These are phyloP conservation scores for Secale cereale DNA, from an alignment of 176 grass and related monocot genomes.

Conservation along the genomic window DNA sequence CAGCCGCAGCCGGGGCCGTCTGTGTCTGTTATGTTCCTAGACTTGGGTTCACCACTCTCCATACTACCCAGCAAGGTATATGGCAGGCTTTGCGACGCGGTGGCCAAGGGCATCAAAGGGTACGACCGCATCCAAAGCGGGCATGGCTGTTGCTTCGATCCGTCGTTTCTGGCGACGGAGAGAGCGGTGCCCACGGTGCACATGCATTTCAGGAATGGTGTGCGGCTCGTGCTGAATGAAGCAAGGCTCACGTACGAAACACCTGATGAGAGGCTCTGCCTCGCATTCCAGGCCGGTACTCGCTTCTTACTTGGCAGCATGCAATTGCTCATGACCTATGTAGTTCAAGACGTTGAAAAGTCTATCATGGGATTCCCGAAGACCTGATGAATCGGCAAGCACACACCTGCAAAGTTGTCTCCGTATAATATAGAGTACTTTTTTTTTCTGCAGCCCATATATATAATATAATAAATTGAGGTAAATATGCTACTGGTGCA, in stretches of 20 bases:
- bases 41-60: not conserved
- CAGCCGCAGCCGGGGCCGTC: not conserved
- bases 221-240: not conserved
- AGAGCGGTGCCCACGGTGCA: not conserved
- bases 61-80: not conserved
- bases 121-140: not conserved
- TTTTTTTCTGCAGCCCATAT: no score
- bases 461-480: no score
- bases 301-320: not conserved
- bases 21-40: not conserved
- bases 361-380: no score
- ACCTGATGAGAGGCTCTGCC: not conserved
- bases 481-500: no score
- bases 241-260: not conserved
- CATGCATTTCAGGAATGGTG: not conserved
- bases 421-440: no score
- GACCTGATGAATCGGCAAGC: no score
- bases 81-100: not conserved
- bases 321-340: no score
- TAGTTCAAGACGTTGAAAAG: no score
- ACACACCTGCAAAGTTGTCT: no score
- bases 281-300: not conserved
- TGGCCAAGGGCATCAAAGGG: not conserved
- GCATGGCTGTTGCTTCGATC: not conserved
- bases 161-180: not conserved